A percentile compares a stretch with the other conserved stretches of the same genome.
Conservation (phyloP, 2,329 filamentous ascomycete species). For the Orbilia ellipsospora region DNA sequence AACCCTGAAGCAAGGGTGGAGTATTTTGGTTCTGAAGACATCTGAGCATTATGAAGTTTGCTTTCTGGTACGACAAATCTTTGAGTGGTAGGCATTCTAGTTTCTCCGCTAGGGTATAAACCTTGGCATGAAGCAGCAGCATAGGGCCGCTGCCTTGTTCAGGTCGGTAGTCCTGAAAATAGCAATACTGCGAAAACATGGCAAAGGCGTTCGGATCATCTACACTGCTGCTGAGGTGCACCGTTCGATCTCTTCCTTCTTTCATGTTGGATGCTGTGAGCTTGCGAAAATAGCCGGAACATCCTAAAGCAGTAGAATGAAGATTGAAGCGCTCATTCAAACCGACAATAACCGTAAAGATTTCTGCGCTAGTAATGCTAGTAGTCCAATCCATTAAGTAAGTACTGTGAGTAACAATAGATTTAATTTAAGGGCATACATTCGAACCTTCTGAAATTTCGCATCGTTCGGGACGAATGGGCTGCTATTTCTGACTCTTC, state of each 20-base stretch:
- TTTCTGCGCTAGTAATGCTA: neutral
- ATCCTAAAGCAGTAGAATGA: conserved; percentile 17
- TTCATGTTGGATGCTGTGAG: conserved; percentile 24
- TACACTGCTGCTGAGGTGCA: conserved; percentile 13
- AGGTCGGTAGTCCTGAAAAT: conserved; percentile 21
- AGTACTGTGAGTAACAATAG: too few relatives aligned
- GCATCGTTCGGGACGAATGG: too few relatives aligned
- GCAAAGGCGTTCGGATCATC: conserved; percentile 22
- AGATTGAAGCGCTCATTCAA: conserved; percentile 17
- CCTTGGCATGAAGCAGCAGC: conserved; percentile 17
- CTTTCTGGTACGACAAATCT: conserved; percentile 10
- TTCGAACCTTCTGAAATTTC: neutral
- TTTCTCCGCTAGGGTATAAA: conserved; percentile 32
- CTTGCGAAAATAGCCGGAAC: conserved; percentile 25
- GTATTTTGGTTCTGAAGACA: too few relatives aligned
- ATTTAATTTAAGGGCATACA: too few relatives aligned
- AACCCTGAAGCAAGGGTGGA: too few relatives aligned
- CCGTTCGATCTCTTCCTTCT: conserved; percentile 13
- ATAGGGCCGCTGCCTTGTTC: neutral
- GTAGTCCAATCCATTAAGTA: too few relatives aligned
- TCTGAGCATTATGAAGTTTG: conserved; percentile 1
- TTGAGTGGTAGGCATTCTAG: conserved; percentile 28
- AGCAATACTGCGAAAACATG: conserved; percentile 30
- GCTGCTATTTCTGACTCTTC: too few relatives aligned
- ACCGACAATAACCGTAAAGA: conserved; percentile 11